Base-by-base conservation (phyloP, 2,329 filamentous ascomycete species). In the Fusarium chuoi region DNA sequence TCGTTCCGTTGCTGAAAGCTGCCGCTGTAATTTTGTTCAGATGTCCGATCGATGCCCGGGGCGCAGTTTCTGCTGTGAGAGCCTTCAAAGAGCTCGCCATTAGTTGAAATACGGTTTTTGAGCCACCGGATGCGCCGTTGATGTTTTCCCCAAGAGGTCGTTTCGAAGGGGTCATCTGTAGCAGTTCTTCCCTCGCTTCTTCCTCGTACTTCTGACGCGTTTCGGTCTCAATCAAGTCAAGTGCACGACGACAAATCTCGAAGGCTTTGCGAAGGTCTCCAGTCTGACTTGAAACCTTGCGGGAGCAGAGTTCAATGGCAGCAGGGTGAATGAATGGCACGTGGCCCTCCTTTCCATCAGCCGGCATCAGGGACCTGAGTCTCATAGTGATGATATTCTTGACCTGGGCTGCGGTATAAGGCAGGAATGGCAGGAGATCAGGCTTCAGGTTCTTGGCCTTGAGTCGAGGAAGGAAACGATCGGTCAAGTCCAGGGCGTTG, bases 251-350 rank as follows among this genome's bases (percentile, higher is more conserved):
- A 81, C 96, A 95, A 68, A 99, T 94, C 82, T 98, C 96, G 78
- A 98, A 98, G 1, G 95, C 96, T 82, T 97, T 98, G 69, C 96
- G 93, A 55, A 99, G 83, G 81, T 99, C 96, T 48, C 96, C 96
- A 0, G 94, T 98, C 81, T 98, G 96, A 61, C 93, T 94, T 8
- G 96, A 93, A 22, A 99, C 94, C 81, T 98, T 99, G 81, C 96
- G 94, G 13, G 96, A 93, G 81, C 96, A 97, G 49, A 99, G 91
- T 78, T 97, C 94, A 76, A 99, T 95, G 24, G 96, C 96, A 18
- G 94, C 94, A 2, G 96, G 96, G 78, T 98, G 96, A 67, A 99
- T 90, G 79, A 98, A 98, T 0, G 96, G 96, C 7, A 97, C 84
- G 69, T 90, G 92, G 68, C 89, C 88, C 41, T 89, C 83, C 56